phyloP scores from a whole-genome alignment of 2,329 filamentous ascomycete species.

The Ophiostoma triangulosporum region DNA sequence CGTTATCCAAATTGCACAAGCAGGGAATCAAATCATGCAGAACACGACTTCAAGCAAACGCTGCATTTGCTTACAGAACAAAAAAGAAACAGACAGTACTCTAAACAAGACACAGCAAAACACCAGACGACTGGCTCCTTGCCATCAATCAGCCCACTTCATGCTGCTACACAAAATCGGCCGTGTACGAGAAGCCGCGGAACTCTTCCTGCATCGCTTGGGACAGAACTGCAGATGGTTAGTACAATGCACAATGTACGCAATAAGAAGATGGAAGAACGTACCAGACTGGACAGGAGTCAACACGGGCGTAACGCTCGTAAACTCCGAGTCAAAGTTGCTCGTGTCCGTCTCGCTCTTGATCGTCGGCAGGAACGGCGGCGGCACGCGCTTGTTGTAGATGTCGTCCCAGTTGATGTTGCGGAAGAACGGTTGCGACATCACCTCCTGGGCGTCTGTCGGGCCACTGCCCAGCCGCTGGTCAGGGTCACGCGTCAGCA shows the following conservation, averaged over 20 bases:
- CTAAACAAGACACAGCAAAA: neutral
- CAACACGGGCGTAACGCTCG: slow-evolving; percentile 90
- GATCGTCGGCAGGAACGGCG: slow-evolving; percentile 82
- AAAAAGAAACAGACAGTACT: neutral
- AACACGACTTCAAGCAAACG: neutral
- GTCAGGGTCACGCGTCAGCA: slow-evolving; percentile 89
- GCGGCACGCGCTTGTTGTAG: slow-evolving; percentile 81
- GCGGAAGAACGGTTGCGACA: slow-evolving; percentile 96
- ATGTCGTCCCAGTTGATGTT: slow-evolving; percentile 99
- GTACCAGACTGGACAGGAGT: slow-evolving; percentile 95
- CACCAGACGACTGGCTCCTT: neutral
- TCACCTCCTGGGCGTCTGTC: slow-evolving; percentile 95
- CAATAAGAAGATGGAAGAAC: slow-evolving; percentile 26
- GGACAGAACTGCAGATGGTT: slow-evolving; percentile 62
- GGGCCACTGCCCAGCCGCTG: slow-evolving; percentile 84
- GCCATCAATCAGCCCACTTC: neutral
- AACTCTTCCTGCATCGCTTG: slow-evolving; percentile 99
- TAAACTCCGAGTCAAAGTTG: slow-evolving; percentile 98
- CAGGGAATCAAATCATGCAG: too few relatives aligned
- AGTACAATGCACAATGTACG: neutral
- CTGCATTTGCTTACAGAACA: neutral
- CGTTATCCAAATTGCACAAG: slow-evolving; percentile 1
- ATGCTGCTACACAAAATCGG: slow-evolving; percentile 58
- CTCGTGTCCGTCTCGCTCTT: slow-evolving; percentile 94
- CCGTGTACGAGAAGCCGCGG: slow-evolving; percentile 94